A percentile compares a stretch with the other conserved stretches of the same genome.
Evolutionary conservation across 345 rosid genomes (phyloP).

Genomic region (Lepidium africanum): DNA sequence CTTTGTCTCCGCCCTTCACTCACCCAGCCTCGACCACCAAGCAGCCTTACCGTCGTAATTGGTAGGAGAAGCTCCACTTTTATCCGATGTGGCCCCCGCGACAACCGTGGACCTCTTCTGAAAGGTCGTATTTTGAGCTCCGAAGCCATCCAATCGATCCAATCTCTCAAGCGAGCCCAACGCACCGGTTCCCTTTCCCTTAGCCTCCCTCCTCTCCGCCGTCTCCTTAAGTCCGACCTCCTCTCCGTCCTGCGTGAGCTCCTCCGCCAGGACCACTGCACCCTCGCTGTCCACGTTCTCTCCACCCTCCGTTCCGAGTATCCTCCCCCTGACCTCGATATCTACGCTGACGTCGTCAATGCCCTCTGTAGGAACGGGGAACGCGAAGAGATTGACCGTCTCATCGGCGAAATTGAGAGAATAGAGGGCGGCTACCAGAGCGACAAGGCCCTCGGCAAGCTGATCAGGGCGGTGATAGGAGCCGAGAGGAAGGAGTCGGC

Average conservation of each 20-base stretch:
- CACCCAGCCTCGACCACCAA: conserved; percentile 21
- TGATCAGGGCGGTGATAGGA: conserved; percentile 49
- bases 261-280: conserved; percentile 69
- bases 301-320: conserved; percentile 56
- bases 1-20: conserved; percentile 6
- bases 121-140: conserved; percentile 77
- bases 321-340: conserved; percentile 39
- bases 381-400: conserved; percentile 46
- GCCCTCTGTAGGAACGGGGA: conserved; percentile 46
- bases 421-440: conserved; percentile 30
- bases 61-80: conserved; percentile 5
- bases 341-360: conserved; percentile 54
- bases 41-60: conserved; percentile 5
- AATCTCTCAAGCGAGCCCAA: conserved; percentile 64
- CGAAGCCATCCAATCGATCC: conserved; percentile 92
- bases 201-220: conserved; percentile 56
- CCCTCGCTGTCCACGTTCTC: conserved; percentile 67
- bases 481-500: conserved; percentile 62
- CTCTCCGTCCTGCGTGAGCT: conserved; percentile 64
- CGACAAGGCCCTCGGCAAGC: conserved; percentile 41
- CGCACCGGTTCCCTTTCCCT: conserved; percentile 23
- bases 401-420: conserved; percentile 47
- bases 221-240: conserved; percentile 69
- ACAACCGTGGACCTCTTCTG: conserved; percentile 76
- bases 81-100: conserved; percentile 62